A percentile compares a stretch with the other conserved stretches of the same genome.
Evolutionary conservation across 148 eudicot genomes (phyloP).

Genomic region (Pouteria glomerata): DNA sequence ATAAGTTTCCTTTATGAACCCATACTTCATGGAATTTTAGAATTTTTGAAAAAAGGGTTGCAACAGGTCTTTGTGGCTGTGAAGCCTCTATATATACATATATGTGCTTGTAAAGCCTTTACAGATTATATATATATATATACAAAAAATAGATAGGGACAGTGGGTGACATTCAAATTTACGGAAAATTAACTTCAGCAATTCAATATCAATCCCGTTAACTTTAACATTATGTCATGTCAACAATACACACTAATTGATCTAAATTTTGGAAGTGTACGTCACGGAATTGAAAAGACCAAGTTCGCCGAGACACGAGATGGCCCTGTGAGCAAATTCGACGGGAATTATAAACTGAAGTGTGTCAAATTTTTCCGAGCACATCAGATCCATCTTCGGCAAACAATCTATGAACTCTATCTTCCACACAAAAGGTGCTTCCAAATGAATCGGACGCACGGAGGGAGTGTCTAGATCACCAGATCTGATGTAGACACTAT

Average conservation of each 20-base stretch:
- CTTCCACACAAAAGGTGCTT: constrained; percentile 32
- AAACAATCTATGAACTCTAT: constrained; percentile 68
- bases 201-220: background rate
- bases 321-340: constrained; percentile 93
- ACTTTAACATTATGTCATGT: background rate
- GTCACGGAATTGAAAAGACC: constrained; percentile 91
- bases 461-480: background rate
- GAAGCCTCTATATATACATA: too few species aligned
- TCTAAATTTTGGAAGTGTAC: constrained; percentile 25
- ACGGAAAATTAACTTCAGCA: background rate
- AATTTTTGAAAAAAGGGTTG: too few species aligned
- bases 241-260: background rate
- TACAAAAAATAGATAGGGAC: too few species aligned
- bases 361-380: constrained; percentile 91
- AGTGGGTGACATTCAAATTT: too few species aligned
- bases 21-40: too few species aligned
- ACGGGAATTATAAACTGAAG: constrained; percentile 84
- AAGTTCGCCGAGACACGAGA: constrained; percentile 86
- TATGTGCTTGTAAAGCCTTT: too few species aligned
- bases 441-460: background rate
- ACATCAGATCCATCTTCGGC: constrained; percentile 94
- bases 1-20: too few species aligned
- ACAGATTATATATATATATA: too few species aligned
- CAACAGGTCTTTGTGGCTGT: too few species aligned
- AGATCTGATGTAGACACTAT: constrained; percentile 15